Base-by-base conservation (phyloP, 2,329 filamentous ascomycete species). In the Pyricularia sp. region DNA sequence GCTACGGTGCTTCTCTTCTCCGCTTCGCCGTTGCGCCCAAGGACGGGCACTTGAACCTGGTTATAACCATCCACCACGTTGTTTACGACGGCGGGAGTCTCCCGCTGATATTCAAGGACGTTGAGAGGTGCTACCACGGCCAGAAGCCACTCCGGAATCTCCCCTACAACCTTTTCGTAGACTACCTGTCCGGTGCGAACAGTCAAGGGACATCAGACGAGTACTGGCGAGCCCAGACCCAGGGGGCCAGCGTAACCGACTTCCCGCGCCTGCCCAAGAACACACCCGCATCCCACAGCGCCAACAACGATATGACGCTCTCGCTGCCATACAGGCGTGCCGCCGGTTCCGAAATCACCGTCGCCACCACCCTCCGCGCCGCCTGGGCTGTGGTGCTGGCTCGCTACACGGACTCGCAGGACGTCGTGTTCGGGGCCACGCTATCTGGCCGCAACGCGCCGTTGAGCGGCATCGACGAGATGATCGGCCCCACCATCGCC, bases 311-410 rank as follows among this genome's bases (percentile, higher is more conserved):
- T 26, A 24, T 28, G 16, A 22, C 16, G 2, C 7, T 62, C 22
- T 40, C 30, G 61, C 22, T 35, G 31, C 33, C 33, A 10, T 26
- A 33, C 59, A 30, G 31, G 59, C 59, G 59, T 10, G 12, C 31
- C 31, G n/a, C 13, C 13, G 57, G 28, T 10, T 60, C 57, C 6
- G 62, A 44, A 22, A 26, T 63, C 40, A 77, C 75, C 0, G 70
- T 76, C 9, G 73, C 77, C 3, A 76, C 74, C 8, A 70, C 76
- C 55, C 73, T 80, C 49, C 73, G 75, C 59, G 76, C 75, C n/a
- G 77, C 77, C 4, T 80, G 78, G 78, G 76, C 75, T 2, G 65
- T 81, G 5, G 70, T 78, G 4, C 71, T 76, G 1, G 73, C 73
- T 0, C 67, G 74, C 2, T 77, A 78, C 63, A 72, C 76, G 67